phyloP scores from a whole-genome alignment of 2,329 filamentous ascomycete species.

The Graphiopsis chlorocephala region DNA sequence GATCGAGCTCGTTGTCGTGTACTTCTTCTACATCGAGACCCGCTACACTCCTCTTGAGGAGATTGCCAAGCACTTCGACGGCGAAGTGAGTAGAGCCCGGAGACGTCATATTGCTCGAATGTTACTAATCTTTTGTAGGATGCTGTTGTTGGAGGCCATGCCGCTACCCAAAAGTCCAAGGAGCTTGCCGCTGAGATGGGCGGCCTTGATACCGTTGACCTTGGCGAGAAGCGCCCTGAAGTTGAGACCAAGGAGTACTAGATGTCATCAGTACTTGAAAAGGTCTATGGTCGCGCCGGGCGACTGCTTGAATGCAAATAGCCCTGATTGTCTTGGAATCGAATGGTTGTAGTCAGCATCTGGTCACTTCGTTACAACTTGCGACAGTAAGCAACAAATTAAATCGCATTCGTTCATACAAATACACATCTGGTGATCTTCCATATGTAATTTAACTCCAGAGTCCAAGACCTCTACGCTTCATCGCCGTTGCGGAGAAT shows the following conservation, averaged over 20 bases:
- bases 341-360: background rate
- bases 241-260: conserved; percentile 29
- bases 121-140: conserved; percentile 32
- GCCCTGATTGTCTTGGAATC: background rate
- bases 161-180: conserved; percentile 35
- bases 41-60: conserved; percentile 45
- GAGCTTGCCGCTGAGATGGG: conserved; percentile 27
- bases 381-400: background rate
- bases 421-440: background rate
- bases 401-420: background rate
- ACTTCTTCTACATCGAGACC: conserved; percentile 42
- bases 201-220: conserved; percentile 24
- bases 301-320: background rate
- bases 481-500: background rate
- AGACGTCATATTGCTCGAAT: too few relatives aligned
- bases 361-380: background rate
- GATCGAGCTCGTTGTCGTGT: conserved; percentile 33
- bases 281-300: background rate
- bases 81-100: conserved; percentile 13
- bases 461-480: background rate
- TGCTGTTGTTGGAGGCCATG: conserved; percentile 37
- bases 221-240: conserved; percentile 22
- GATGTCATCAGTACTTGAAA: background rate
- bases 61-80: conserved; percentile 46
- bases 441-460: background rate